Conservation (phyloP, 2,329 filamentous ascomycete genomes). For the Fusarium sp. region DNA sequence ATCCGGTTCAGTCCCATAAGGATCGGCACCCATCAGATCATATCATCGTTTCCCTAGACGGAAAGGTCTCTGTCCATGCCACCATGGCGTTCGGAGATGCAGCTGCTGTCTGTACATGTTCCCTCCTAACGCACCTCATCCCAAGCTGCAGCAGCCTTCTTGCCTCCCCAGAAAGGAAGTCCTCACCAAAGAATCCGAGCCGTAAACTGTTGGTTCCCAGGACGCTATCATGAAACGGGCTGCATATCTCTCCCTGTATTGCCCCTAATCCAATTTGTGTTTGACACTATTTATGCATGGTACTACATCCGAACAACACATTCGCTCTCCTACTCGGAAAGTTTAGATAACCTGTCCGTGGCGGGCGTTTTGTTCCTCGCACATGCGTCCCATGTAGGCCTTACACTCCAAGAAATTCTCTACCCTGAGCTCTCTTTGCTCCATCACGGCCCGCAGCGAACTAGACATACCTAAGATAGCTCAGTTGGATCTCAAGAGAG, state of each 20-base stretch:
- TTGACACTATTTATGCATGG: conserved; percentile 20
- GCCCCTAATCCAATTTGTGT: conserved; percentile 15
- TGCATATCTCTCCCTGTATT: conserved; percentile 23
- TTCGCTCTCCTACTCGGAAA: not conserved
- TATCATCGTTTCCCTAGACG: not conserved
- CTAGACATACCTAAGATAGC: not conserved
- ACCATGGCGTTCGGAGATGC: not conserved
- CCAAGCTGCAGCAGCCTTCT: conserved; percentile 8
- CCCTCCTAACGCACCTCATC: not conserved
- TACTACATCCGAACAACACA: not conserved
- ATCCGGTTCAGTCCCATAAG: conserved; percentile 1
- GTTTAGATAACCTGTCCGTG: not conserved
- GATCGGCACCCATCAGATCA: conserved; percentile 10
- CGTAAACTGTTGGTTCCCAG: conserved; percentile 8
- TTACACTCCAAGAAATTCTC: not conserved
- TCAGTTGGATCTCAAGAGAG: not conserved
- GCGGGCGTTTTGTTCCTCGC: not conserved
- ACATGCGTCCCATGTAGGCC: not conserved
- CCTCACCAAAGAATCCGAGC: not conserved
- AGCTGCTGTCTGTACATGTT: not conserved
- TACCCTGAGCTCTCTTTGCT: not conserved
- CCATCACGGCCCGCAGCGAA: not conserved
- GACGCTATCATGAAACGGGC: conserved; percentile 15
- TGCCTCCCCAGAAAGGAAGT: not conserved
- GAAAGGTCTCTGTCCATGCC: not conserved